These are phyloP conservation scores for Herpomyces periplanetae DNA, from an alignment of 2,329 filamentous ascomycete genomes.

Conservation along the genomic window DNA sequence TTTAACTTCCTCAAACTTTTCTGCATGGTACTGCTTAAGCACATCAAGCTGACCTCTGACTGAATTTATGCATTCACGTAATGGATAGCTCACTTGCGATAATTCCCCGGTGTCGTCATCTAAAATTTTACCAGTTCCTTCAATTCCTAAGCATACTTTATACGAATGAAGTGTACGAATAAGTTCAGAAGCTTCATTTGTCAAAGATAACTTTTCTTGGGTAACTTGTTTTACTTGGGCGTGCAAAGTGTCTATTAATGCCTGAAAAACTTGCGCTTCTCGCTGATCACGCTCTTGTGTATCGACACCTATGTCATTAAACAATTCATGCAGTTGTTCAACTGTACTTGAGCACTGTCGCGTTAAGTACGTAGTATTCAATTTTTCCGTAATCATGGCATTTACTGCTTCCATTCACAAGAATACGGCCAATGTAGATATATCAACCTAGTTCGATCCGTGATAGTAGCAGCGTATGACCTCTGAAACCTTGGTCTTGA, in stretches of 20 bases:
- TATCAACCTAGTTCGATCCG: no score
- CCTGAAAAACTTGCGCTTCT: slow-evolving; percentile 60
- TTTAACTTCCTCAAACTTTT: slow-evolving; percentile 78
- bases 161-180: no score
- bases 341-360: slow-evolving; percentile 88
- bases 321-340: slow-evolving; percentile 60
- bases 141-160: no score
- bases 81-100: slow-evolving; percentile 38
- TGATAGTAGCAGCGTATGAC: no score
- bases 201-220: slow-evolving; percentile 10
- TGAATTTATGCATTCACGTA: slow-evolving; percentile 32
- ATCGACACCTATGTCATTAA: slow-evolving; percentile 89
- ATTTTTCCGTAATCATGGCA: no score
- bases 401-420: no score
- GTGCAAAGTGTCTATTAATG: slow-evolving; percentile 60
- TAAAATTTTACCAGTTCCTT: no score
- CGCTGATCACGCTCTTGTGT: slow-evolving; percentile 60
- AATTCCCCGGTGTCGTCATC: slow-evolving; percentile 23
- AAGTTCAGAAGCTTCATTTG: no score
- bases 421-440: no score
- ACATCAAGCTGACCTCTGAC: slow-evolving; percentile 57
- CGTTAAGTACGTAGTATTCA: slow-evolving; percentile 70
- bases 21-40: slow-evolving; percentile 42
- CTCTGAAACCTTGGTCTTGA: no score
- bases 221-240: slow-evolving; percentile 56